phyloP scores from a whole-genome alignment of 768 basidiomycete species.

The Russula sp. region DNA sequence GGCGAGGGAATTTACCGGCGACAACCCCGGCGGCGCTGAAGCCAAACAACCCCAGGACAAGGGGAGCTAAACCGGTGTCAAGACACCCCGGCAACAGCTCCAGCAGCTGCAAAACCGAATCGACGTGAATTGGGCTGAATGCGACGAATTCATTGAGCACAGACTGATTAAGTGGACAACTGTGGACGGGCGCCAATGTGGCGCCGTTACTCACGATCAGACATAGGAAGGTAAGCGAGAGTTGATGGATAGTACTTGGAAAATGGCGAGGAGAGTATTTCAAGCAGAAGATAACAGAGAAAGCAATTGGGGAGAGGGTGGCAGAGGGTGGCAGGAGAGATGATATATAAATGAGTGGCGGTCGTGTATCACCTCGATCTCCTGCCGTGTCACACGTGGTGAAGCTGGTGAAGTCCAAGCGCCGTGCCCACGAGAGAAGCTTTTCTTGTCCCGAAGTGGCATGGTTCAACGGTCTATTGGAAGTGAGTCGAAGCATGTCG shows the following conservation, averaged over 20 bases:
- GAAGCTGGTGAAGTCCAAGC: background rate
- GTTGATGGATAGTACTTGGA: background rate
- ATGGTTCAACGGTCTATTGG: background rate
- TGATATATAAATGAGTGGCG: background rate
- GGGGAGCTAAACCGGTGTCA: background rate
- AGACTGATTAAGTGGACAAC: too few species aligned
- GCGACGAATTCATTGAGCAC: background rate
- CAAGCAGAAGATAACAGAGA: background rate
- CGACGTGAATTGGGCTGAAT: too few species aligned
- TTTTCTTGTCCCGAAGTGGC: background rate
- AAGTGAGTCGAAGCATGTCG: background rate
- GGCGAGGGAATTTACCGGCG: conserved; percentile 4
- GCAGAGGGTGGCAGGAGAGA: background rate
- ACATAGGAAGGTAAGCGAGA: background rate
- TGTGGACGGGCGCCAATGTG: background rate
- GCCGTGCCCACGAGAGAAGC: background rate
- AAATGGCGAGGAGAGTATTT: too few species aligned
- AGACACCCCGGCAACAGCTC: background rate
- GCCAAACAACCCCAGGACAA: background rate
- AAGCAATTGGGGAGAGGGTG: background rate
- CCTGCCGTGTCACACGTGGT: background rate
- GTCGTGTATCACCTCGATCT: background rate
- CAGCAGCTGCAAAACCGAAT: background rate
- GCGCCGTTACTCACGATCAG: background rate
- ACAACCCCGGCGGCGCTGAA: conserved; percentile 15